A percentile compares a stretch with the other conserved stretches of the same genome.
Evolutionary conservation across 2,329 filamentous ascomycete genomes (phyloP).

Genomic region (Epicoccum nigrum): DNA sequence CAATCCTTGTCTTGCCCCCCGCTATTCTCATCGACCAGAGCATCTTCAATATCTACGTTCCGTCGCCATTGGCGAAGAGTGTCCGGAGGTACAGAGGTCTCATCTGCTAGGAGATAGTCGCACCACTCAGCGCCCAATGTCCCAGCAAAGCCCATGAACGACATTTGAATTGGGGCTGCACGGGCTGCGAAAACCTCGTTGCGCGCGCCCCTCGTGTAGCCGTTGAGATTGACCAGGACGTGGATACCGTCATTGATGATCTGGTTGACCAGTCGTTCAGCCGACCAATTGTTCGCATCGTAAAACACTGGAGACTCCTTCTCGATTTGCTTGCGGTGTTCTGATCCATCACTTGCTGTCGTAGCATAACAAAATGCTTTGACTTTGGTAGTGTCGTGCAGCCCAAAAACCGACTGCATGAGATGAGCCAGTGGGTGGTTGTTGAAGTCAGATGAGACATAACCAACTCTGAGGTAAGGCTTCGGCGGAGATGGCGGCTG

Average conservation of each 20-base stretch:
- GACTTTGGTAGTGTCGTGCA: conserved; percentile 76
- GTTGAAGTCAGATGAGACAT: conserved; percentile 98
- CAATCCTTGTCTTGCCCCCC: conserved; percentile 76
- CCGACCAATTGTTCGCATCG: conserved; percentile 85
- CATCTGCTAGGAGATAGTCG: conserved; percentile 92
- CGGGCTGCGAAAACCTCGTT: conserved; percentile 97
- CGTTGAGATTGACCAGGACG: conserved; percentile 96
- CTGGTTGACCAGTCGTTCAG: conserved; percentile 82
- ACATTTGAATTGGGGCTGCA: conserved; percentile 96
- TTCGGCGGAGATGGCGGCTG: conserved; percentile 82
- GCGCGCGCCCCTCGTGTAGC: conserved; percentile 93
- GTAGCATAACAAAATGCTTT: conserved; percentile 96
- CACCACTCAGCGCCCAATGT: conserved; percentile 98
- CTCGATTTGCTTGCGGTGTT: conserved; percentile 92
- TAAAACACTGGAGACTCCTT: conserved; percentile 88
- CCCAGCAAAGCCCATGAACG: conserved; percentile 98
- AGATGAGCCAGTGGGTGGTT: conserved; percentile 96
- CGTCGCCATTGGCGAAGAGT: conserved; percentile 81
- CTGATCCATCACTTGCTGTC: conserved; percentile 84
- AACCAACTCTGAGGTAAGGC: conserved; percentile 88
- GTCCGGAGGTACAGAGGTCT: conserved; percentile 79
- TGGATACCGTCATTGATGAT: conserved; percentile 89
- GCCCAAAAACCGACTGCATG: conserved; percentile 98
- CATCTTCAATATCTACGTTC: conserved; percentile 76
- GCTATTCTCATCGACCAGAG: conserved; percentile 66